phyloP scores from a whole-genome alignment of 129 eudicot genomes.

The Logfia minima region DNA sequence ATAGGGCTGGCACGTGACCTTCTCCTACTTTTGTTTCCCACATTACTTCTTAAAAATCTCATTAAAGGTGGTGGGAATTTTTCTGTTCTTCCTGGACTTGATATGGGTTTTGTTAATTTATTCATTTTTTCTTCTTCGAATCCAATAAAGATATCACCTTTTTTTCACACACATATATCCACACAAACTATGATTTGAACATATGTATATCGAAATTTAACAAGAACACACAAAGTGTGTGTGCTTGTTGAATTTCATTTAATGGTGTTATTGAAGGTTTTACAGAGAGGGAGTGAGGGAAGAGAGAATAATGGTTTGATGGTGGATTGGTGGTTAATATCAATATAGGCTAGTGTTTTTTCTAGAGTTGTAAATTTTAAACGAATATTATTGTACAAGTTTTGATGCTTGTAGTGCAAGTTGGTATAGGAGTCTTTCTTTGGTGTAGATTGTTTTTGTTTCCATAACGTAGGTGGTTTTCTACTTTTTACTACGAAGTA shows the following conservation, averaged over 20 bases:
- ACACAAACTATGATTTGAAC: background rate
- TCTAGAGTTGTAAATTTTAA: background rate
- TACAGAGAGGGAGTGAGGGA: conserved; percentile 14
- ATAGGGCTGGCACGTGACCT: conserved; percentile 49
- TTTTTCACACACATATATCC: background rate
- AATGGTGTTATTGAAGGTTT: conserved; percentile 18
- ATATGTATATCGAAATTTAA: background rate
- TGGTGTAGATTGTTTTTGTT: too few species aligned
- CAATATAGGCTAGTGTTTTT: conserved; percentile 29
- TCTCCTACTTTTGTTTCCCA: conserved; percentile 41
- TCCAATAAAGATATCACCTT: background rate
- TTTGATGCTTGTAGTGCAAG: conserved; percentile 7
- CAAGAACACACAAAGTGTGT: conserved; percentile 25
- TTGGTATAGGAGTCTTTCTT: background rate
- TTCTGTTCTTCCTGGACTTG: conserved; percentile 57
- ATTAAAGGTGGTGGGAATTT: conserved; percentile 56
- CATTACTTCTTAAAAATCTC: conserved; percentile 49
- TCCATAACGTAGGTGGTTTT: too few species aligned
- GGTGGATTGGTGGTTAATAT: conserved; percentile 35
- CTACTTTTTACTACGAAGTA: too few species aligned
- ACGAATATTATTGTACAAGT: background rate
- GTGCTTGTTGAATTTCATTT: conserved; percentile 21
- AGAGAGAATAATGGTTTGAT: conserved; percentile 22
- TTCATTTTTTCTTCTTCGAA: conserved; percentile 7
- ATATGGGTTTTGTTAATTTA: conserved; percentile 31